Evolutionary conservation across 148 eudicot genomes (phyloP).

Genomic region (Vaccinium darrowii): DNA sequence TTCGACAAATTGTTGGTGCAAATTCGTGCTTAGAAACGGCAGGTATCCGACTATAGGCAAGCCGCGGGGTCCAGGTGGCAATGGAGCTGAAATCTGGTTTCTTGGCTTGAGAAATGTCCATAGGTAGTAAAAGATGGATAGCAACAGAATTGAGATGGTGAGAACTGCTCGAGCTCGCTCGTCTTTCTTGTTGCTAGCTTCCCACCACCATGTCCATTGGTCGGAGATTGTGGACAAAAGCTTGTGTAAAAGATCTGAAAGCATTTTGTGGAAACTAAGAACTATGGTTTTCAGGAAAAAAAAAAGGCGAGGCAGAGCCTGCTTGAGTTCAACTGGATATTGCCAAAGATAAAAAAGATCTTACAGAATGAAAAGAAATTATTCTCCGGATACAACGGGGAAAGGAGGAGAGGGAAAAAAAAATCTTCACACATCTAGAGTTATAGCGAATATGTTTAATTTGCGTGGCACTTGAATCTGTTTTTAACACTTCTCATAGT

Average conservation of each 20-base stretch:
- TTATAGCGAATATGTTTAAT: background rate
- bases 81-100: background rate
- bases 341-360: background rate
- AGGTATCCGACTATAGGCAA: constrained; percentile 44
- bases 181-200: background rate
- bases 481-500: no score
- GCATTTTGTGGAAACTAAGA: background rate
- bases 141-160: background rate
- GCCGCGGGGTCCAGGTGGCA: constrained; percentile 48
- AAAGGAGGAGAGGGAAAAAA: no score
- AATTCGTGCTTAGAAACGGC: constrained; percentile 29
- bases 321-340: background rate
- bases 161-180: background rate
- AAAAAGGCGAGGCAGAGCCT: background rate
- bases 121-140: background rate
- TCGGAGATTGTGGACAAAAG: no score
- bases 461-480: no score
- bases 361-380: no score
- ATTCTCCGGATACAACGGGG: no score
- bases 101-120: background rate
- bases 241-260: background rate
- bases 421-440: no score
- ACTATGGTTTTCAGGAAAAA: background rate
- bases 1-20: constrained; percentile 27
- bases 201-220: constrained; percentile 3